Conservation (phyloP, 2,329 filamentous ascomycete species). For the Sarocladiaceae sp. region DNA sequence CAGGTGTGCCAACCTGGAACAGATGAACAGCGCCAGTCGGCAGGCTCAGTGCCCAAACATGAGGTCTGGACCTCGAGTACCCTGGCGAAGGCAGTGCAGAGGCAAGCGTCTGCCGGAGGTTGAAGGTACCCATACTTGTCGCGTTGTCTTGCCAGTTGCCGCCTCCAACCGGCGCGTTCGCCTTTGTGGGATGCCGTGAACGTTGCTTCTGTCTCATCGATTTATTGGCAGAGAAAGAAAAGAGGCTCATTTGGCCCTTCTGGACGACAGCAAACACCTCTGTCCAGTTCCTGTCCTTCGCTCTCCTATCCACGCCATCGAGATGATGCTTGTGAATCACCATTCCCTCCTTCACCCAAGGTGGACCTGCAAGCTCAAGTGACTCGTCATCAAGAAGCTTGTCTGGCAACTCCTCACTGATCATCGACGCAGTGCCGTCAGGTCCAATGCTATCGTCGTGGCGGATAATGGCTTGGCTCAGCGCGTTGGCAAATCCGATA, state of each 20-base stretch:
- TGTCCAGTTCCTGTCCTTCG: slow-evolving; percentile 89
- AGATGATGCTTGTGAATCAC: slow-evolving; percentile 95
- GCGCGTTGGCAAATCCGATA: slow-evolving; percentile 92
- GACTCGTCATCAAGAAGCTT: slow-evolving; percentile 86
- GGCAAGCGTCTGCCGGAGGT: slow-evolving; percentile 84
- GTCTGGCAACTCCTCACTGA: slow-evolving; percentile 54
- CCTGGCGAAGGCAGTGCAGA: slow-evolving; percentile 84
- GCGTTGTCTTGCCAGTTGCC: slow-evolving; percentile 99
- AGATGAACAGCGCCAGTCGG: slow-evolving; percentile 92
- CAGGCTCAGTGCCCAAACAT: slow-evolving; percentile 90
- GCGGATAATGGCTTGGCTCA: slow-evolving; percentile 93
- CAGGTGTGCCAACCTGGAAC: slow-evolving; percentile 94
- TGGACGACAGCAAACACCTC: slow-evolving; percentile 96
- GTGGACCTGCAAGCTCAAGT: slow-evolving; percentile 84
- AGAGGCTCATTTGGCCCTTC: slow-evolving; percentile 88
- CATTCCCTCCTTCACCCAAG: slow-evolving; percentile 96
- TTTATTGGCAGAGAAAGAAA: slow-evolving; percentile 84
- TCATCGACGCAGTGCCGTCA: slow-evolving; percentile 39
- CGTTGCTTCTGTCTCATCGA: slow-evolving; percentile 63
- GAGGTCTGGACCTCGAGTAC: slow-evolving; percentile 81
- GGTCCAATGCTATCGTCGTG: slow-evolving; percentile 63
- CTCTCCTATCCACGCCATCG: slow-evolving; percentile 82
- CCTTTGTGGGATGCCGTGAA: slow-evolving; percentile 24
- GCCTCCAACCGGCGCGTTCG: slow-evolving; percentile 67
- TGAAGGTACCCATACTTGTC: slow-evolving; percentile 79